Evolutionary conservation across 768 basidiomycete genomes (phyloP).

Genomic region (Hirschioporus abietinus): DNA sequence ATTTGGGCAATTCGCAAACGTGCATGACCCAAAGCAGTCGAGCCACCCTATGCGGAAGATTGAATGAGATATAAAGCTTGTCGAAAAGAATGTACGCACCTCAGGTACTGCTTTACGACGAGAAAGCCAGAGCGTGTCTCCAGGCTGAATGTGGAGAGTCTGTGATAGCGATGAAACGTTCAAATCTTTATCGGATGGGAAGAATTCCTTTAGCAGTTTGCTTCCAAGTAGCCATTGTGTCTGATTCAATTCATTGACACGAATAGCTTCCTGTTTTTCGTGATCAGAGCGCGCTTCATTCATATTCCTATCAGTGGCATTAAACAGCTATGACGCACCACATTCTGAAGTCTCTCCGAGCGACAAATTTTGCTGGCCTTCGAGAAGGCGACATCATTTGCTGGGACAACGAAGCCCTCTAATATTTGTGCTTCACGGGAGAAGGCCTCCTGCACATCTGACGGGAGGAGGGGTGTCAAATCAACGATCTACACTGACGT

Average conservation of each 20-base stretch:
- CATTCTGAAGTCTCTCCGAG: constrained; percentile 18
- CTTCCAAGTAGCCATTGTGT: neutral
- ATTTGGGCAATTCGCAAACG: constrained; percentile 62
- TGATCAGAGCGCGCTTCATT: neutral
- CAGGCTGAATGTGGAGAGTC: constrained; percentile 38
- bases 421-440: constrained; percentile 23
- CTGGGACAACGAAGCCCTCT: constrained; percentile 29
- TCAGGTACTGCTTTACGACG: constrained; percentile 45
- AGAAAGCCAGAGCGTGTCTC: constrained; percentile 56
- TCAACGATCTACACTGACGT: constrained; percentile 27
- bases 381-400: constrained; percentile 20
- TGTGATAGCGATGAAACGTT: constrained; percentile 6
- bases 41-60: constrained; percentile 62
- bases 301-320: neutral
- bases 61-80: neutral
- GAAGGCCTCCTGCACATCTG: constrained; percentile 16
- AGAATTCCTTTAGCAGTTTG: neutral
- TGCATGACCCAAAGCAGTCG: constrained; percentile 71
- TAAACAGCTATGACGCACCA: constrained; percentile 20
- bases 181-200: neutral
- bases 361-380: constrained; percentile 20
- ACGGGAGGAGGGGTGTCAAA: constrained; percentile 26
- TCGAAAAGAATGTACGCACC: constrained; percentile 32
- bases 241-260: neutral
- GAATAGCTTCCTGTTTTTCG: neutral